Conservation (phyloP, 192 early-diverging fungal genomes). For the Chytriomyces sp. region DNA sequence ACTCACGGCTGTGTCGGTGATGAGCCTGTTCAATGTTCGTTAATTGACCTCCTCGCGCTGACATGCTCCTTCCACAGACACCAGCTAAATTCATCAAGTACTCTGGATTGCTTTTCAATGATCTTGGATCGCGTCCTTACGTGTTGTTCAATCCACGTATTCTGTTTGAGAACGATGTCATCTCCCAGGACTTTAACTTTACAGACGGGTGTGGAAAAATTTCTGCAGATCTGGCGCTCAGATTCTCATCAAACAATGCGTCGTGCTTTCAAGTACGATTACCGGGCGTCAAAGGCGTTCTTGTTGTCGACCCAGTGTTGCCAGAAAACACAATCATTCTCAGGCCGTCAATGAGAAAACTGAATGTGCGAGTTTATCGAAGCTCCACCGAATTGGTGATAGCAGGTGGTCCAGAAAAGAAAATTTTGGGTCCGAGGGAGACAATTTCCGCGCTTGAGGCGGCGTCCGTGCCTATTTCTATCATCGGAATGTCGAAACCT, state of each 20-base stretch:
- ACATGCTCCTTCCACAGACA: too few species aligned
- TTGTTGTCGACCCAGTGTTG: slow-evolving; percentile 30
- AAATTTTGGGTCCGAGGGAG: background rate
- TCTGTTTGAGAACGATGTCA: slow-evolving; percentile 15
- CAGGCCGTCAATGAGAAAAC: slow-evolving; percentile 35
- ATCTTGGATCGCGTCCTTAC: background rate
- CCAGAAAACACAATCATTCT: slow-evolving; percentile 17
- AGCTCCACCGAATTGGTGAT: too few species aligned
- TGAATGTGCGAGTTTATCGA: slow-evolving; percentile 7
- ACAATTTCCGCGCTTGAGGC: background rate
- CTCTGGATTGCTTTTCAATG: slow-evolving; percentile 36
- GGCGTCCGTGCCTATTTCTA: slow-evolving; percentile 10
- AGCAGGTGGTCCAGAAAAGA: background rate
- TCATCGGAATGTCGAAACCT: slow-evolving; percentile 26
- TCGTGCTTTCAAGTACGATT: slow-evolving; percentile 30
- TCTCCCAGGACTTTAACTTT: slow-evolving; percentile 19
- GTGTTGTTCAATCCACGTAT: slow-evolving; percentile 13
- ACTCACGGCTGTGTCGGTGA: too few species aligned
- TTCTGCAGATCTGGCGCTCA: slow-evolving; percentile 11
- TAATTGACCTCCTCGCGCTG: too few species aligned
- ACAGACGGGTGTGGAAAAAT: slow-evolving; percentile 39
- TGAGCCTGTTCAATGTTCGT: too few species aligned
- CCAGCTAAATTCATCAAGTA: slow-evolving; percentile 31
- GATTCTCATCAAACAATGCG: background rate
- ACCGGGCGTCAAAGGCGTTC: slow-evolving; percentile 40